Conservation (phyloP, 768 basidiomycete genomes). For the Auriscalpium microsporum region DNA sequence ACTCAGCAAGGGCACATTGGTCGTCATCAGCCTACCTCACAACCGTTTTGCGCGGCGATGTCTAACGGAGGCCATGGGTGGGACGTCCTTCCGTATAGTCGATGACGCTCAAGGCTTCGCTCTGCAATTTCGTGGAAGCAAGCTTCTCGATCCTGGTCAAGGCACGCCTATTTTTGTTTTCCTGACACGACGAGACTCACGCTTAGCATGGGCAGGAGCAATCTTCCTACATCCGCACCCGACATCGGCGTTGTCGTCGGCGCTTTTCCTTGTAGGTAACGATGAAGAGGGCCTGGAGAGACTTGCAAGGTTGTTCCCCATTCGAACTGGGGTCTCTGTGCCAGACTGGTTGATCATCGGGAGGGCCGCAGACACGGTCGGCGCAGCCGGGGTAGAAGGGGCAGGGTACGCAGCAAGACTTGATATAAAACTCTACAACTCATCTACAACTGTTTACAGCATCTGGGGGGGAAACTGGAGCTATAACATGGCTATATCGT, state of each 20-base stretch:
- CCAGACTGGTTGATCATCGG: constrained; percentile 75
- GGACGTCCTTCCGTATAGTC: constrained; percentile 10
- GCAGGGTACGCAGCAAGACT: constrained; percentile 48
- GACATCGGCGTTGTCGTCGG: constrained; percentile 20
- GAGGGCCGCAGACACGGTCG: constrained; percentile 41
- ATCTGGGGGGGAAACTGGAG: constrained; percentile 26
- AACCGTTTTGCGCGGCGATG: constrained; percentile 17
- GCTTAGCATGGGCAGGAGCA: constrained; percentile 28
- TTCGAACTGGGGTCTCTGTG: constrained; percentile 68
- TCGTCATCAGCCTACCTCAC: constrained; percentile 42
- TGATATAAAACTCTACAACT: constrained; percentile 1
- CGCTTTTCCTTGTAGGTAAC: constrained; percentile 54
- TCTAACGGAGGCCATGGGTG: constrained; percentile 10
- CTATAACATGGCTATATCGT: constrained; percentile 28
- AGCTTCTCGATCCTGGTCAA: background rate
- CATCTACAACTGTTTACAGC: constrained; percentile 16
- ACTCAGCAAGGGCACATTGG: constrained; percentile 40
- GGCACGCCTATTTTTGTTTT: constrained; percentile 13
- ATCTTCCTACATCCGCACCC: constrained; percentile 68
- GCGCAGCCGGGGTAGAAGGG: constrained; percentile 65
- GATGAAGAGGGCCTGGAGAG: constrained; percentile 56
- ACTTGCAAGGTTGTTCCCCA: constrained; percentile 65
- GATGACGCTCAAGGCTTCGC: constrained; percentile 1
- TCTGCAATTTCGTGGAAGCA: constrained; percentile 5
- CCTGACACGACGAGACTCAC: too few species aligned